A percentile compares a stretch with the other conserved stretches of the same genome.
Conservation (phyloP, 2,329 filamentous ascomycete genomes). For the Fusarium nodosum region DNA sequence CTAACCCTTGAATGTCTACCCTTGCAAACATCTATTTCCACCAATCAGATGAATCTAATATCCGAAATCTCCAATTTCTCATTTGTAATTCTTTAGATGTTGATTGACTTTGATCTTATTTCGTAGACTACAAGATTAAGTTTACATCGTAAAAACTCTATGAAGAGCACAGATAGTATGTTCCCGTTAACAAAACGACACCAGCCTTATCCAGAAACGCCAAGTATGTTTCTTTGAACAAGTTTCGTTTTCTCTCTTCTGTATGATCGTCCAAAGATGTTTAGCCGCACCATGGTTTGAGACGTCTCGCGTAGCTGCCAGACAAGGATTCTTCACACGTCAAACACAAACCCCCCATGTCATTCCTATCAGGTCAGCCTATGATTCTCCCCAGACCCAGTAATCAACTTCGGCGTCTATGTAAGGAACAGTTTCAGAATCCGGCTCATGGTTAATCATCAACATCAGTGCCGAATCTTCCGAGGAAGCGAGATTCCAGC, state of each 20-base stretch:
- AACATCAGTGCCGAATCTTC: not conserved
- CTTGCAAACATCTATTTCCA: constrained; percentile 42
- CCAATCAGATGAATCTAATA: constrained; percentile 23
- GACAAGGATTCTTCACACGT: constrained; percentile 27
- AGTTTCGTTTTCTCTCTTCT: not conserved
- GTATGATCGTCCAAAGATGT: constrained; percentile 27
- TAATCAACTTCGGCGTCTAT: constrained; percentile 25
- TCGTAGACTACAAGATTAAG: constrained; percentile 8
- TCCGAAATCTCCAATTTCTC: constrained; percentile 1
- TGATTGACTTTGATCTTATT: constrained; percentile 13
- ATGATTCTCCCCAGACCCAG: constrained; percentile 13
- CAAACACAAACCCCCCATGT: constrained; percentile 24
- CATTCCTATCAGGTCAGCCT: constrained; percentile 9
- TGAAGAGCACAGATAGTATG: accelerated
- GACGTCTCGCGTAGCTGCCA: constrained; percentile 37
- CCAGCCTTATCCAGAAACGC: not conserved
- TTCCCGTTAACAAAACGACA: accelerated
- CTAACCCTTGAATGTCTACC: constrained; percentile 18
- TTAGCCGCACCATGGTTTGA: constrained; percentile 38
- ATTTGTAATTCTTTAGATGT: not conserved
- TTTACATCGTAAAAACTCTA: not conserved
- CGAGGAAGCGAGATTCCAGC: constrained; percentile 42
- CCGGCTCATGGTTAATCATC: constrained; percentile 17
- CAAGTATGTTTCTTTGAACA: constrained; percentile 11
- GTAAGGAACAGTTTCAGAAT: constrained; percentile 43